Evolutionary conservation across 768 basidiomycete genomes (phyloP), one percentile per base, ranked within the genome.

Genomic region (Suillus clintonianus): DNA sequence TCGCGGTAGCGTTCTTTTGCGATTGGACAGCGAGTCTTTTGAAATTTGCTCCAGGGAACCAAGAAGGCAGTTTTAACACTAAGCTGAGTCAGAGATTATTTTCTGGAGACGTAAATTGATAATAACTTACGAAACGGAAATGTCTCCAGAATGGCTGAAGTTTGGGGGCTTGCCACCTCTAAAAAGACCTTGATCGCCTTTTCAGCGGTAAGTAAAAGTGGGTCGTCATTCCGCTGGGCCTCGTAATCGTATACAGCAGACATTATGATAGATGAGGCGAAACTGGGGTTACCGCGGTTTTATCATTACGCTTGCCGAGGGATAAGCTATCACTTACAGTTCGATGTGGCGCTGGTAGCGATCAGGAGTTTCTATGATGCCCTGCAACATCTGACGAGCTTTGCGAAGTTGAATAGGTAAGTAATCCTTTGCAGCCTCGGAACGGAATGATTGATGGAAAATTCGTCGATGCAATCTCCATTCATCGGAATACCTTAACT

Each of bases 1-100:
- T 77, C 32, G 70, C 67, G 34, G 68, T 60, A 22, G 75, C 42
- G 59, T 69, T 75, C 7, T 62, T 72, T 43, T 66, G 77, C 13
- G 74, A 78, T 48, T 69, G 69, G 24, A 64, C 53, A 14, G 77
- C 76, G 64, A 70, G 66, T 42, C 71, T 70, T 64, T 68, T 77
- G 39, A 76, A 65, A 17, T 63, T 69, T 22, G 79, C 78, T 5
- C 78, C 79, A 4, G 77, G 78, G 45, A 80, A 71, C 79, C 78
- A 80, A 17, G 57, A 55, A 13, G 74, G 74, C 42, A 75, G 67
- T 47, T 66, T 74, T 34, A 75, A 67, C 54, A 75, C 74, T 75
- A 62, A 55, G 57, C 45, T 45, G 41, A 55, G 24, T 75, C 57
- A 74, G 36, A n/a, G 56, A 43, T 56, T 61, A 62, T 48, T 32